Evolutionary conservation across 306 rosid genomes (phyloP).

Genomic region (Luffa acutangula): DNA sequence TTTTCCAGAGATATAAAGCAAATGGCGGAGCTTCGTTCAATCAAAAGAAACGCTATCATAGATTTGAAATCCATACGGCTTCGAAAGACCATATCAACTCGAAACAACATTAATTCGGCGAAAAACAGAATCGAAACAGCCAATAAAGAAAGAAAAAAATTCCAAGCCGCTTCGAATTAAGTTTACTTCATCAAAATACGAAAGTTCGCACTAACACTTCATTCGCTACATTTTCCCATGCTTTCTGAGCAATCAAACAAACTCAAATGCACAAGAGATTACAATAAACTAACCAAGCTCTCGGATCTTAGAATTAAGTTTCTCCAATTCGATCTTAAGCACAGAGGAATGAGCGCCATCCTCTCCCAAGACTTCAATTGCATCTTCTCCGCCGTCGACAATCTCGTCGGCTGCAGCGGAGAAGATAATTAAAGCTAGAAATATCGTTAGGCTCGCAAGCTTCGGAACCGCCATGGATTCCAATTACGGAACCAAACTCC

Average conservation of each 20-base stretch:
- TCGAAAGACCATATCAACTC: background rate
- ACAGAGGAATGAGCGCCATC: slow-evolving; percentile 36
- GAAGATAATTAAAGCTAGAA: slow-evolving; percentile 35
- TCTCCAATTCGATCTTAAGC: slow-evolving; percentile 60
- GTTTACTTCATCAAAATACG: background rate
- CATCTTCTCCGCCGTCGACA: slow-evolving; percentile 16
- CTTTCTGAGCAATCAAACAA: slow-evolving; percentile 3
- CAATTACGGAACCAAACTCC: background rate
- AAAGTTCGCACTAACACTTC: background rate
- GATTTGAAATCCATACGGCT: background rate
- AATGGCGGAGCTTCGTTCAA: background rate
- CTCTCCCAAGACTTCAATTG: slow-evolving; percentile 9
- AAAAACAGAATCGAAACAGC: background rate
- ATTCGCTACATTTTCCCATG: background rate
- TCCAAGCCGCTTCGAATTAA: background rate
- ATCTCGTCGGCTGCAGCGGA: slow-evolving; percentile 37
- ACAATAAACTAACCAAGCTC: slow-evolving; percentile 45
- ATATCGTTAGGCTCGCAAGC: slow-evolving; percentile 33
- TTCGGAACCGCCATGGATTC: slow-evolving; percentile 61
- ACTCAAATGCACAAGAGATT: background rate
- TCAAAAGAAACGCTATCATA: background rate
- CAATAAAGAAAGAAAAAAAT: background rate
- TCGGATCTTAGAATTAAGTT: slow-evolving; percentile 76
- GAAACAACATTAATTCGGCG: background rate
- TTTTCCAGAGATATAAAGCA: background rate